Evolutionary conservation across 345 rosid species (phyloP).

Genomic region (Eutrema japonicum): DNA sequence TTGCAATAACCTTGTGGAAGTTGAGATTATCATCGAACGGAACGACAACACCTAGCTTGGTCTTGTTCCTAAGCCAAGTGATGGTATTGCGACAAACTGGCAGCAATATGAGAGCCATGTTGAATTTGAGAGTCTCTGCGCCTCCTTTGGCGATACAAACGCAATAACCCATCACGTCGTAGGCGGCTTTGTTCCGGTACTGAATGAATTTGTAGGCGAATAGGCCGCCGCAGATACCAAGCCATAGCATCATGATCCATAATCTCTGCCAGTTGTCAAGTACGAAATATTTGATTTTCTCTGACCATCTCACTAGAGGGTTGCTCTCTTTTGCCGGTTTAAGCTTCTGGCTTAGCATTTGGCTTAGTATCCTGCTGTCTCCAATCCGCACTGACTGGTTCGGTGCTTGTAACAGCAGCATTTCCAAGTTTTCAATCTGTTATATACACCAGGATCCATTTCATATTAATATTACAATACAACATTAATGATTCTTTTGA

Average conservation of each 20-base stretch:
- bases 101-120: conserved; percentile 81
- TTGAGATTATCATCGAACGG: conserved; percentile 90
- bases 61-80: conserved; percentile 91
- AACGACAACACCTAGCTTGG: conserved; percentile 66
- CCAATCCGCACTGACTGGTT: conserved; percentile 69
- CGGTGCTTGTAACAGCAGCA: conserved; percentile 73
- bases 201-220: conserved; percentile 76
- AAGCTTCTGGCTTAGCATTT: conserved; percentile 80
- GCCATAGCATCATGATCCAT: conserved; percentile 81
- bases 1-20: conserved; percentile 84
- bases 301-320: conserved; percentile 51
- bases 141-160: conserved; percentile 87
- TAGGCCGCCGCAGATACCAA: conserved; percentile 60
- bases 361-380: conserved; percentile 74
- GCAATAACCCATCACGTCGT: conserved; percentile 83
- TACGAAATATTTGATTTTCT: conserved; percentile 60
- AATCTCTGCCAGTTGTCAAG: conserved; percentile 85
- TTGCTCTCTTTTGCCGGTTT: conserved; percentile 68
- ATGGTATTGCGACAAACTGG: conserved; percentile 90
- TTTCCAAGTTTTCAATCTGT: conserved; percentile 77
- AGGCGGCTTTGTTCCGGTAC: conserved; percentile 58
- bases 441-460: conserved; percentile 2
- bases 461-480: conserved; percentile 19
- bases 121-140: conserved; percentile 84
- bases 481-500: not conserved